phyloP scores from a whole-genome alignment of 2,329 filamentous ascomycete genomes.

The Aspergillus costaricaensis region DNA sequence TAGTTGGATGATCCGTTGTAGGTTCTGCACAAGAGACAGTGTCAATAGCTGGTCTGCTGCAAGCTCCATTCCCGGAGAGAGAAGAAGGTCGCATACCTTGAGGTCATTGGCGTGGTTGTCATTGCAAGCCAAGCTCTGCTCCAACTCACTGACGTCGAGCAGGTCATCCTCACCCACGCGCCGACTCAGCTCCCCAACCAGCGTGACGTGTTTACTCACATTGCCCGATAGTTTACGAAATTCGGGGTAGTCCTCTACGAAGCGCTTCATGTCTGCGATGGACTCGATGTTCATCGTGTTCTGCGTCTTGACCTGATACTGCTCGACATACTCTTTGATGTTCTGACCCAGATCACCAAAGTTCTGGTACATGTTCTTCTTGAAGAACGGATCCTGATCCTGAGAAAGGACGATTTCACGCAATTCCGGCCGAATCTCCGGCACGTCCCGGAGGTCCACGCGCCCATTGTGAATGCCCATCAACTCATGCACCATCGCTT shows the following conservation, averaged over 20 bases:
- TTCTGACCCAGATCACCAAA: constrained; percentile 94
- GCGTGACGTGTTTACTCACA: constrained; percentile 95
- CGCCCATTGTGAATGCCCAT: constrained; percentile 93
- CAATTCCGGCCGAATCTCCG: constrained; percentile 80
- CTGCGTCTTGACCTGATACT: constrained; percentile 97
- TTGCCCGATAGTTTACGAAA: constrained; percentile 97
- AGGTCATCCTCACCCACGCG: constrained; percentile 82
- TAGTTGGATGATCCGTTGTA: constrained; percentile 84
- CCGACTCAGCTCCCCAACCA: constrained; percentile 90
- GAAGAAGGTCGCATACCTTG: constrained; percentile 61
- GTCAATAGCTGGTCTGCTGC: background rate
- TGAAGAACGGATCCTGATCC: constrained; percentile 98
- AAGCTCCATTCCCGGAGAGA: background rate
- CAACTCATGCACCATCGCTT: constrained; percentile 99
- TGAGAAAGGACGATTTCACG: constrained; percentile 94
- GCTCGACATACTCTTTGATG: constrained; percentile 98
- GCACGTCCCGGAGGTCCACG: constrained; percentile 81
- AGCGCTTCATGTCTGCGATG: constrained; percentile 97
- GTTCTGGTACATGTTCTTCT: constrained; percentile 98
- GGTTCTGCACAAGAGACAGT: constrained; percentile 54
- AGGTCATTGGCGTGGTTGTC: constrained; percentile 90
- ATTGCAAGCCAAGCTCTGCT: constrained; percentile 95
- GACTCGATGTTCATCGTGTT: constrained; percentile 95
- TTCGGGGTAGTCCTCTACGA: constrained; percentile 98
- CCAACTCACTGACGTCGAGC: constrained; percentile 94